Evolutionary conservation across 2,329 filamentous ascomycete genomes (phyloP), one percentile per base, ranked within the genome.

Genomic region (Aureobasidium vineae): DNA sequence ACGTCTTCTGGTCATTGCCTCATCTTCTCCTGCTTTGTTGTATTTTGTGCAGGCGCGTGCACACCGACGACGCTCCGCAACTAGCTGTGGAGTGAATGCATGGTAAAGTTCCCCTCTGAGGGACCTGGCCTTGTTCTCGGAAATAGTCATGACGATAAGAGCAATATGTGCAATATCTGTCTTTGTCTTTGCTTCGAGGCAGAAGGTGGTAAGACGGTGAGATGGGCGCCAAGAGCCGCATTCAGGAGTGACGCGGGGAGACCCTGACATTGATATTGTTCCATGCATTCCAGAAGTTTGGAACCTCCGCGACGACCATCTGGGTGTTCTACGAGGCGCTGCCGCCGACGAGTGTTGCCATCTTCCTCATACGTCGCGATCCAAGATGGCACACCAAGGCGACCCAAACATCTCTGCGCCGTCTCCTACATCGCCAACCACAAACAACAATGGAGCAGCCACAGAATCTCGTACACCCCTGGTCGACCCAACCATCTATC

Each of bases 41-140:
- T 87, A 92, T 28, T 80, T 81, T 26, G 82, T 76, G 71, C 84
- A 86, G 0, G 90, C 89, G 38, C 79, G 76, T 49, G 82, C 82
- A 75, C 88, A 91, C 16, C 86, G 82, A n/a, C 79, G 78, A 21
- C 91, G 85, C 45, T 83, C 87, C 0, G 83, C 85, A 2, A 85
- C 77, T 4, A 95, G 85, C 40, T 89, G 84, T 0, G 90, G 88
- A 0, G 85, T 85, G 73, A 93, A 93, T 49, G 89, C 86, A 71
- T 87, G 84, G 76, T 92, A 93, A 13, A 94, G 82, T 74, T 94
- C 73, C 31, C 76, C 76, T n/a, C 72, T 70, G 4, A 75, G 69
- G 11, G 69, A 63, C 26, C 76, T 73, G 19, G 71, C 70, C 60
- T 72, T 73, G 69, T 77, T 77, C 57, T 77, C 75, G 16, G 75